Evolutionary conservation across 2,329 filamentous ascomycete genomes (phyloP).

Genomic region (Paraconiothyrium brasiliense): DNA sequence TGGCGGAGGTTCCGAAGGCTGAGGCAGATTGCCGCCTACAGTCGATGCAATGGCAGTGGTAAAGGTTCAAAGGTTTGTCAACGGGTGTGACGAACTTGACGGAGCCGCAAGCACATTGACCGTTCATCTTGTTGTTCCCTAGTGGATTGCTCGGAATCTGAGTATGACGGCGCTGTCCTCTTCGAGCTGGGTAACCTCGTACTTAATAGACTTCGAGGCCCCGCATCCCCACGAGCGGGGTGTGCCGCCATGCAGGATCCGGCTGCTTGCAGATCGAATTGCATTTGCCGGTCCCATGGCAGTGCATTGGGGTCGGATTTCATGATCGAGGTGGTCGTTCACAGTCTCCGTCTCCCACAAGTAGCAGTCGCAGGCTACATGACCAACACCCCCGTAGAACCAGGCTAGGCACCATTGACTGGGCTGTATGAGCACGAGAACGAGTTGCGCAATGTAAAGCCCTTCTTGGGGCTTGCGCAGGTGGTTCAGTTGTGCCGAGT

Average conservation of each 20-base stretch:
- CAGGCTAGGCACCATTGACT: background rate
- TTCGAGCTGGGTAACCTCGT: background rate
- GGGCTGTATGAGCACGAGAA: background rate
- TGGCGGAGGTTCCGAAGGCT: conserved; percentile 74
- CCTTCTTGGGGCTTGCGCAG: too few relatives aligned
- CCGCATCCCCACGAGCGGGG: conserved; percentile 22
- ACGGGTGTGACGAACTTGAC: conserved; percentile 71
- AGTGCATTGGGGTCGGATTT: background rate
- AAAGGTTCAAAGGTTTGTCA: conserved; percentile 68
- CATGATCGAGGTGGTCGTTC: background rate
- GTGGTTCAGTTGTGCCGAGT: background rate
- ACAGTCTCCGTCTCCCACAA: background rate
- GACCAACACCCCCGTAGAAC: background rate
- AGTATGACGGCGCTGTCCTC: background rate
- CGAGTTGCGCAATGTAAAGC: too few relatives aligned
- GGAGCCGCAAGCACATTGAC: conserved; percentile 70
- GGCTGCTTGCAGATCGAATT: conserved; percentile 6
- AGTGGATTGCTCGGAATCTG: background rate
- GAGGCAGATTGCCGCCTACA: conserved; percentile 73
- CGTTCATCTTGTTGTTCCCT: conserved; percentile 28
- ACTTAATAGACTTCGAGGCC: conserved; percentile 13
- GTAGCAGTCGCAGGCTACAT: background rate
- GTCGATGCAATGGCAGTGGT: conserved; percentile 75
- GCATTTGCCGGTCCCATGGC: background rate
- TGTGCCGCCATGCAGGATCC: conserved; percentile 1